A percentile compares a stretch with the other conserved stretches of the same genome.
phyloP scores from a whole-genome alignment of 208 protist species.

The Wallacemonas sp. region DNA sequence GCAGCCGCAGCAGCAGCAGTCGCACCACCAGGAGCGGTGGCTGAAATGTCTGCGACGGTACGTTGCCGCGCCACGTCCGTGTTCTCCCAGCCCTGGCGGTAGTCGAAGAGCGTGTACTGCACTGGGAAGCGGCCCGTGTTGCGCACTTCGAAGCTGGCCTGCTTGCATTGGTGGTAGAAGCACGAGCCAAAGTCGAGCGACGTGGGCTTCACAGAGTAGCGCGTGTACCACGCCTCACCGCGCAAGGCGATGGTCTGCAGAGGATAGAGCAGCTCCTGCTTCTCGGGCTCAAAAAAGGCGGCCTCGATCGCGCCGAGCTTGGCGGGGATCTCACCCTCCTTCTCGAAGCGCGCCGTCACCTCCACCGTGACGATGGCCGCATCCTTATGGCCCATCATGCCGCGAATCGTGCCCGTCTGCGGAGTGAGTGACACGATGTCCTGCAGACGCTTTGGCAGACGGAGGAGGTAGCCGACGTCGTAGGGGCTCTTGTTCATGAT shows the following conservation, averaged over 20 bases:
- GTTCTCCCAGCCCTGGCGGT: slow-evolving; percentile 43
- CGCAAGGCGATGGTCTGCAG: slow-evolving; percentile 76
- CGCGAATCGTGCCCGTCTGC: slow-evolving; percentile 68
- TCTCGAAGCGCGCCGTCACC: slow-evolving; percentile 67
- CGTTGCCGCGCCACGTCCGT: slow-evolving; percentile 6
- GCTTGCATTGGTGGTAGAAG: slow-evolving; percentile 78
- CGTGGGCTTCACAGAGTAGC: slow-evolving; percentile 88
- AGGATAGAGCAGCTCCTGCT: slow-evolving; percentile 84
- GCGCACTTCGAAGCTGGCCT: slow-evolving; percentile 83
- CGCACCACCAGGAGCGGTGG: background rate
- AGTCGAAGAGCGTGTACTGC: slow-evolving; percentile 78
- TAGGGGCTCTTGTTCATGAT: slow-evolving; percentile 95
- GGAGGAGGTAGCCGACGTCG: slow-evolving; percentile 90
- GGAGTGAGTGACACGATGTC: slow-evolving; percentile 60
- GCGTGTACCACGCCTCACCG: slow-evolving; percentile 90
- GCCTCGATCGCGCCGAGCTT: slow-evolving; percentile 80
- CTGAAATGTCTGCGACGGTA: too few species aligned
- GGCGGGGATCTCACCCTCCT: slow-evolving; percentile 79
- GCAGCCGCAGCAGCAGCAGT: background rate
- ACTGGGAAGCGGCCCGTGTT: slow-evolving; percentile 91
- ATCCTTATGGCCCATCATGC: slow-evolving; percentile 87
- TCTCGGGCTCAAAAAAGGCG: slow-evolving; percentile 78
- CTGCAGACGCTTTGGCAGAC: slow-evolving; percentile 74
- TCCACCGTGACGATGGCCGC: slow-evolving; percentile 82
- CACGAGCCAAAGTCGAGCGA: slow-evolving; percentile 96